Evolutionary conservation across 2,329 filamentous ascomycete genomes (phyloP), one percentile per base, ranked within the genome.

Genomic region (Cladosporium sp.): DNA sequence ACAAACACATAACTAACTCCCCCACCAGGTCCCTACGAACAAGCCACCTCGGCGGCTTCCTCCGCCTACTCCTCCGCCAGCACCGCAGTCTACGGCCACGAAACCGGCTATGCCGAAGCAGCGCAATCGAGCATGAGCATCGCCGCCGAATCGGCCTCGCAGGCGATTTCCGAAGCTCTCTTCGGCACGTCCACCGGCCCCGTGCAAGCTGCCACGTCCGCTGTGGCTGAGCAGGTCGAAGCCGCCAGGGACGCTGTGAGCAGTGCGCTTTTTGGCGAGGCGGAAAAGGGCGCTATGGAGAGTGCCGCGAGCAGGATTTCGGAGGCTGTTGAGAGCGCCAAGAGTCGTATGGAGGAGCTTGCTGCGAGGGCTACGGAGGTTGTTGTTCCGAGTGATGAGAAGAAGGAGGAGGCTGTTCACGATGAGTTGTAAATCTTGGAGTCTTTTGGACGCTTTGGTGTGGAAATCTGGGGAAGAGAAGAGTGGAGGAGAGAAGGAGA

Each of bases 121-220:
- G 80, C 79, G 4, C 75, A 76, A 52, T 68, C 70, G 36, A 75
- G 72, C 38, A 73, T 84, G 50, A 69, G 73, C 1, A 72, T 73
- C n/a, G 76, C 79, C 5, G 78, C 75, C 7, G 68, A 71, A 7
- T 77, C 75, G 35, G 81, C 80, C 8, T 75, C 78, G 52, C 69
- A 69, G 19, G 79, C 76, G 2, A 77, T 83, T 50, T 78, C 72
- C 12, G 70, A 71, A 43, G 79, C 79, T 3, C 71, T 84, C 47
- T 83, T 80, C 56, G 78, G 80, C 16, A 78, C 77, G 1, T 69
- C 71, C 2, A 71, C 68, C 5, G 70, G 65, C 43, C 70, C 67
- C 22, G 74, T 70, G 3, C 70, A 66, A 6, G 69, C 66, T 43
- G 68, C 68, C 0, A 75, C 75, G 57, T 67, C 67, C 16, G 76